Conservation (phyloP, 768 basidiomycete genomes). For the Boletus bicolor region DNA sequence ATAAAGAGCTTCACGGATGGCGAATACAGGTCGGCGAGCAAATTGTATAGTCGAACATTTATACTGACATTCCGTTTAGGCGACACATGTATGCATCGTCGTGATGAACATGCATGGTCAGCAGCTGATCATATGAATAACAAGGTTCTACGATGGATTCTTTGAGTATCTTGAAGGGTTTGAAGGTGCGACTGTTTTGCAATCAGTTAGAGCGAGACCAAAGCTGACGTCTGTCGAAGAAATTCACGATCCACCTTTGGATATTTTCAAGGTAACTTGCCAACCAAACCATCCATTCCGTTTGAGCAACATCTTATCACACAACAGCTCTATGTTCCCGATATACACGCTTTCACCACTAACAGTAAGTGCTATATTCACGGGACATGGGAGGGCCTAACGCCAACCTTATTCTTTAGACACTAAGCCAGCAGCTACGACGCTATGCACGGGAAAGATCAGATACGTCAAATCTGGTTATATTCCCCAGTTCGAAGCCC, state of each 20-base stretch:
- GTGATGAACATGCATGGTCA: not conserved
- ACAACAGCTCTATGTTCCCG: constrained; percentile 25
- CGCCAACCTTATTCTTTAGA: constrained; percentile 5
- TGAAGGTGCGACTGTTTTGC: constrained; percentile 16
- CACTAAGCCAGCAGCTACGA: constrained; percentile 20
- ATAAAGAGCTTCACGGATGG: constrained; percentile 44
- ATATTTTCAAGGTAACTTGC: constrained; percentile 24
- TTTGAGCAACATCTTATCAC: not conserved
- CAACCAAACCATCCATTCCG: too few relatives aligned
- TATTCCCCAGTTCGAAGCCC: constrained; percentile 56
- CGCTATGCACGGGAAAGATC: constrained; percentile 52
- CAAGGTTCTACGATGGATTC: constrained; percentile 30
- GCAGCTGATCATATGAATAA: not conserved
- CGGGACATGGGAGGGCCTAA: not conserved
- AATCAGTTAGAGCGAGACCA: not conserved
- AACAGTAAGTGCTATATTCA: constrained; percentile 10
- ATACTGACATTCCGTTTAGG: constrained; percentile 11
- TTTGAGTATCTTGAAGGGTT: constrained; percentile 27
- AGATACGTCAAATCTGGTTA: constrained; percentile 61
- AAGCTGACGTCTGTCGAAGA: constrained; percentile 14
- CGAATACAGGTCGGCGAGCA: constrained; percentile 34
- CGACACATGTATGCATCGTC: constrained; percentile 23
- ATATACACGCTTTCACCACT: constrained; percentile 20
- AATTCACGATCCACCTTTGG: constrained; percentile 21
- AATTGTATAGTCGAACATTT: not conserved